Evolutionary conservation across 164 flowering plant genomes (phyloP).

Genomic region (Hamamelis virginiana): DNA sequence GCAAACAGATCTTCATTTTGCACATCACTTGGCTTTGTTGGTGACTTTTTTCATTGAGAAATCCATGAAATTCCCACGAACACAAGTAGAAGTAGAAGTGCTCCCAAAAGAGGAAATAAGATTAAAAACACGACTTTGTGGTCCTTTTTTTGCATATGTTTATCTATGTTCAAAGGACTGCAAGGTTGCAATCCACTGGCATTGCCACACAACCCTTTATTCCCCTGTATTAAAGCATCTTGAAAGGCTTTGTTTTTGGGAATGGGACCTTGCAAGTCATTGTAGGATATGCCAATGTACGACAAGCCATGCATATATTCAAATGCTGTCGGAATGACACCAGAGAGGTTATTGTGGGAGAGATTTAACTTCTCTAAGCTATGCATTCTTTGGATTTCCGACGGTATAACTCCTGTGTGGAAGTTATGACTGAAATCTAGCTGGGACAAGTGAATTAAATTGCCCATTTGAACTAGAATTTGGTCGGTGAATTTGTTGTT

Average conservation of each 20-base stretch:
- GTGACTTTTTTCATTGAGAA: not conserved
- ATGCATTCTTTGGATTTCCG: not conserved
- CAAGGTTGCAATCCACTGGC: slow-evolving; percentile 4
- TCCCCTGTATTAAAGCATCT: not conserved
- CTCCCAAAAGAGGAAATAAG: slow-evolving; percentile 3
- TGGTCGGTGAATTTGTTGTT: slow-evolving; percentile 7
- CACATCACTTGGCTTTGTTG: not conserved
- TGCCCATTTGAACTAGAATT: slow-evolving; percentile 13
- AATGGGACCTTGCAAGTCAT: slow-evolving; percentile 12
- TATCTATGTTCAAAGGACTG: not conserved
- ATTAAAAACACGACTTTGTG: slow-evolving; percentile 5
- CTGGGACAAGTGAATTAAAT: not conserved
- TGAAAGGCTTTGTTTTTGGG: slow-evolving; percentile 4
- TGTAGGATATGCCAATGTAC: slow-evolving; percentile 8
- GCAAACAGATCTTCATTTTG: not conserved
- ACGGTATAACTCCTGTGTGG: slow-evolving; percentile 7
- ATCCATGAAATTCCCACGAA: not conserved
- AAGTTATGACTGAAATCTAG: slow-evolving; percentile 14
- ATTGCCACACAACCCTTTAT: slow-evolving; percentile 13
- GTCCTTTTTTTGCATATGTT: not conserved
- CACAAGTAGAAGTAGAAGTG: not conserved
- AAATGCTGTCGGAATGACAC: slow-evolving; percentile 6
- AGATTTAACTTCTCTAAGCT: slow-evolving; percentile 7
- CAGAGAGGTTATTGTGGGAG: slow-evolving; percentile 13
- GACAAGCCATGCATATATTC: slow-evolving; percentile 5